phyloP scores from a whole-genome alignment of 139 green algal genomes.

The Bryopsis sp. region DNA sequence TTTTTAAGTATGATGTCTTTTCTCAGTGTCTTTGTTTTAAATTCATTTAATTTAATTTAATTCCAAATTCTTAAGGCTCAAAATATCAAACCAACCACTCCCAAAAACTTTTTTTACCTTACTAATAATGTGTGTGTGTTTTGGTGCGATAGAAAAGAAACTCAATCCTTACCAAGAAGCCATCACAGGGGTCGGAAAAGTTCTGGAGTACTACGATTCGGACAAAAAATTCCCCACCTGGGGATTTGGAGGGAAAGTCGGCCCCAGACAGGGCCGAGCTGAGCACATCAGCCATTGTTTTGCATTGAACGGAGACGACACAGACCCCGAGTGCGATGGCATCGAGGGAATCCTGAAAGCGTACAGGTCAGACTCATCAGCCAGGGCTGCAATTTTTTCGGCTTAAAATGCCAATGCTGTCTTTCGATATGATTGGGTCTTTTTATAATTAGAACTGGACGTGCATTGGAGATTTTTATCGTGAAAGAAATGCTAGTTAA shows the following conservation, averaged over 20 bases:
- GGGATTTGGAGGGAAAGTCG: constrained; percentile 34
- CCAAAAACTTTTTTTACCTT: background rate
- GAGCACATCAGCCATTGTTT: constrained; percentile 34
- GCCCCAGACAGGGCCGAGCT: background rate
- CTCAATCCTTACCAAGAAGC: constrained; percentile 38
- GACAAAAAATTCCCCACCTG: constrained; percentile 32
- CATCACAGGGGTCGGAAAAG: constrained; percentile 29
- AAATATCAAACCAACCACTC: no score
- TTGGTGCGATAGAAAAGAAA: background rate
- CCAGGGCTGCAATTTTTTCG: no score
- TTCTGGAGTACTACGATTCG: constrained; percentile 37
- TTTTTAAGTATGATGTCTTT: no score
- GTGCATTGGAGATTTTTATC: no score
- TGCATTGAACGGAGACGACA: constrained; percentile 19
- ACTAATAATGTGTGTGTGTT: background rate
- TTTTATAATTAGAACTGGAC: no score
- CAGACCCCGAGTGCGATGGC: constrained; percentile 24
- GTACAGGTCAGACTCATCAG: constrained; percentile 20
- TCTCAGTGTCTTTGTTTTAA: no score
- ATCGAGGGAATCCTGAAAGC: constrained; percentile 29
- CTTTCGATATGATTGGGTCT: no score
- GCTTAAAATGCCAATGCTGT: no score
- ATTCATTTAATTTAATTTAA: no score
- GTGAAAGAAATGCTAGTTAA: no score
- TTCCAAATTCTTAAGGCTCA: no score